These are phyloP conservation scores for Dendrocalamus sinicus DNA, from an alignment of 176 grass and related monocot genomes.

Conservation along the genomic window DNA sequence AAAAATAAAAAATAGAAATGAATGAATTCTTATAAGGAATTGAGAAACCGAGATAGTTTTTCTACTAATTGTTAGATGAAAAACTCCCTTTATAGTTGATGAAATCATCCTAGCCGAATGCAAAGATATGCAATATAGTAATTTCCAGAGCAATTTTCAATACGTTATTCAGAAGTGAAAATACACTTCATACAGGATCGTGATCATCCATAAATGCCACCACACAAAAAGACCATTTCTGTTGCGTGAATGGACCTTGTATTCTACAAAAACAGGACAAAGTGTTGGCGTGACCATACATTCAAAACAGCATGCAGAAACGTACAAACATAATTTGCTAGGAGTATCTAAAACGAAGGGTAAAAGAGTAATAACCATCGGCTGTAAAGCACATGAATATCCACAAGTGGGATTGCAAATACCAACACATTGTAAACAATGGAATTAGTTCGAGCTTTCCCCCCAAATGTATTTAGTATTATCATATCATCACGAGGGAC, in stretches of 20 bases:
- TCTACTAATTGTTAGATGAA: neutral
- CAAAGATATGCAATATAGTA: neutral
- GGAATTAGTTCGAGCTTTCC: neutral
- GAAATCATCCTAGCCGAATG: neutral
- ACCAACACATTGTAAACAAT: neutral
- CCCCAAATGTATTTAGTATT: neutral
- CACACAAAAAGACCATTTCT: constrained; percentile 69
- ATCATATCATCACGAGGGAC: neutral
- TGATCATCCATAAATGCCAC: constrained; percentile 97
- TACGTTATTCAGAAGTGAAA: constrained; percentile 90
- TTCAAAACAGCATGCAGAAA: neutral
- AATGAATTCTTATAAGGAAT: too few relatives aligned
- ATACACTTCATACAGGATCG: constrained; percentile 89
- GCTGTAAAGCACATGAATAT: neutral
- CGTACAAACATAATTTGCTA: neutral
- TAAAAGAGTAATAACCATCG: neutral
- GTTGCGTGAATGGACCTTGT: constrained; percentile 90
- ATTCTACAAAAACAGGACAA: constrained; percentile 57
- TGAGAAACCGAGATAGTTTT: neutral
- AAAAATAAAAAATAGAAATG: too few relatives aligned
- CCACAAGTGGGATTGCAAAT: neutral
- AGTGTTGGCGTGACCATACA: neutral
- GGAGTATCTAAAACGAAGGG: neutral
- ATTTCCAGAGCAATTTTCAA: neutral
- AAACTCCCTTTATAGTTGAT: neutral